phyloP scores from a whole-genome alignment of 2,329 filamentous ascomycete genomes.

The Pseudogymnoascus sp. region DNA sequence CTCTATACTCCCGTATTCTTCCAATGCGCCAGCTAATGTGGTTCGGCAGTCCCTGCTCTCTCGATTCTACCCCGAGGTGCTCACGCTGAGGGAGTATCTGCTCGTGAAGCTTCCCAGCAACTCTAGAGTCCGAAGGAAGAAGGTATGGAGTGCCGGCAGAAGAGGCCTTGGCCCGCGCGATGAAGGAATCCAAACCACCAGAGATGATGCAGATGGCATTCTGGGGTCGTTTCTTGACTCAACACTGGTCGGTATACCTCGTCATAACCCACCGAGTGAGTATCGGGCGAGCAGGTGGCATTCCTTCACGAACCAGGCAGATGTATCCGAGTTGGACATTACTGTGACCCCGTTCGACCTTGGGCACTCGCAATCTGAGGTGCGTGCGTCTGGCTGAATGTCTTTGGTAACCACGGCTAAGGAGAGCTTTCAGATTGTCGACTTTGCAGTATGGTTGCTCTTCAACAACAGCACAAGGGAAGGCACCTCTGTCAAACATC shows the following conservation, averaged over 20 bases:
- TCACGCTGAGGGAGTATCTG: constrained; percentile 63
- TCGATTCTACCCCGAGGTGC: constrained; percentile 57
- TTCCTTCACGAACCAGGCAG: background rate
- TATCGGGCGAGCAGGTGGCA: background rate
- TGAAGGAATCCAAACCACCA: background rate
- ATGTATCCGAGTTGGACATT: background rate
- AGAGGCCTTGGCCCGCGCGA: background rate
- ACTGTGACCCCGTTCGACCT: background rate
- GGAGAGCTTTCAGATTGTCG: constrained; percentile 52
- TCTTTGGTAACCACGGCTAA: background rate
- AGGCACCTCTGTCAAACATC: constrained; percentile 53
- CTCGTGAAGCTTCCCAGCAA: constrained; percentile 55
- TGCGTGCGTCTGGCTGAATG: background rate
- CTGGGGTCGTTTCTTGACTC: constrained; percentile 22
- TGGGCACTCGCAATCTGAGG: constrained; percentile 13
- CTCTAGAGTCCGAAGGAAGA: constrained; percentile 54
- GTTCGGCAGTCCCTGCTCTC: constrained; percentile 55
- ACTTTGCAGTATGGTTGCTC: constrained; percentile 68
- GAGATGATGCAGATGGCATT: constrained; percentile 13
- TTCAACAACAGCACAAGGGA: constrained; percentile 50
- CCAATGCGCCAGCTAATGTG: constrained; percentile 9
- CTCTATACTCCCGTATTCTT: constrained; percentile 17
- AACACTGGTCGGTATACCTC: constrained; percentile 24
- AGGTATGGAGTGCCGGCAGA: constrained; percentile 38
- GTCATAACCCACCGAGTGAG: background rate